phyloP scores from a whole-genome alignment of 208 protist genomes.

The Acanthamoeba castellanii region DNA sequence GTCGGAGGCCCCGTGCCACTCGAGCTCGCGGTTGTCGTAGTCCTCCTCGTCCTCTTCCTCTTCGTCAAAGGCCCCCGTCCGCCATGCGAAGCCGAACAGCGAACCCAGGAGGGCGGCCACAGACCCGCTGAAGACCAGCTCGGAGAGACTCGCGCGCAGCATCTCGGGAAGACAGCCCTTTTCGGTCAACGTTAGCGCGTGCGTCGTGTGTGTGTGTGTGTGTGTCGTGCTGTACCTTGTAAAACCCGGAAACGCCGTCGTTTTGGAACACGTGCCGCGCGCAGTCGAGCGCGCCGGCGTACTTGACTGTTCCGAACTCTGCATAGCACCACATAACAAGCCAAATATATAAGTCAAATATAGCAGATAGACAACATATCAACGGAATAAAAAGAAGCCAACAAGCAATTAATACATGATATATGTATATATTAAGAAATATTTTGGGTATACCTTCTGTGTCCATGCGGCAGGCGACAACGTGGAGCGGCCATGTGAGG shows the following conservation, averaged over 20 bases:
- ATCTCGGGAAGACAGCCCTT: constrained; percentile 21
- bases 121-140: constrained; percentile 9
- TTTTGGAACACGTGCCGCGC: background rate
- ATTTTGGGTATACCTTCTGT: background rate
- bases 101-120: background rate
- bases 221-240: background rate
- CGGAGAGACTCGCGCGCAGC: constrained; percentile 1
- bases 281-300: background rate
- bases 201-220: background rate
- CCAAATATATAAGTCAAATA: background rate
- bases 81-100: background rate
- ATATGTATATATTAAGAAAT: too few species aligned
- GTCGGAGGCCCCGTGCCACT: background rate
- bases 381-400: too few species aligned
- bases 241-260: background rate
- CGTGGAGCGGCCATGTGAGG: background rate
- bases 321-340: background rate
- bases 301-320: background rate
- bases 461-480: background rate
- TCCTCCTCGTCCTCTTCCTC: background rate
- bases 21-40: background rate
- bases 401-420: too few species aligned
- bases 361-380: too few species aligned
- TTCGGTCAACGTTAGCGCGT: background rate
- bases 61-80: background rate